A percentile compares a stretch with the other conserved stretches of the same genome.
phyloP scores from a whole-genome alignment of 2,329 filamentous ascomycete genomes.

The Blastomyces percursus region DNA sequence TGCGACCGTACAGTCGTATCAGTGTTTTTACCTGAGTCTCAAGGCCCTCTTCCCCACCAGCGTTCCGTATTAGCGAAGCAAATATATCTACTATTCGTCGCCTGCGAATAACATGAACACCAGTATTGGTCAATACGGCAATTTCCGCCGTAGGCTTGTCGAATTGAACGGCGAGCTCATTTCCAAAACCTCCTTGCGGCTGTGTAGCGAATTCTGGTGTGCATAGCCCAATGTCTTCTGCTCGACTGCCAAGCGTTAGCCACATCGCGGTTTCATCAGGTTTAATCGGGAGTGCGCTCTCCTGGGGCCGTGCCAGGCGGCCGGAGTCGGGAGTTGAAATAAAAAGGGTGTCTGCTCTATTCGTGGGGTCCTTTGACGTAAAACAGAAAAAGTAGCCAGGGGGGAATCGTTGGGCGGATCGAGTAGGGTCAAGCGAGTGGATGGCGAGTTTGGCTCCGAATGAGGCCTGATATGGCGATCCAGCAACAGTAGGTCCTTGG shows the following conservation, averaged over 20 bases:
- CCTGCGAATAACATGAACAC: constrained; percentile 74
- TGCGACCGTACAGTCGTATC: constrained; percentile 72
- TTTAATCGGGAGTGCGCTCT: constrained; percentile 44
- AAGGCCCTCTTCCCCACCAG: constrained; percentile 60
- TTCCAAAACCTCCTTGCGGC: constrained; percentile 72
- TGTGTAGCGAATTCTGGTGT: constrained; percentile 59
- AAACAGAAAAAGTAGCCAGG: constrained; percentile 91
- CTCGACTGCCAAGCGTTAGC: constrained; percentile 61
- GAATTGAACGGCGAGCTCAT: constrained; percentile 93
- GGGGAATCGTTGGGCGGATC: constrained; percentile 48
- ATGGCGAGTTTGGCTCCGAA: constrained; percentile 41
- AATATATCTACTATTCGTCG: constrained; percentile 86
- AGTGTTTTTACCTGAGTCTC: constrained; percentile 76
- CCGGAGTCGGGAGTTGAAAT: constrained; percentile 80
- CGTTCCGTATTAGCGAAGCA: constrained; percentile 63
- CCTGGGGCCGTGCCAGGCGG: constrained; percentile 53
- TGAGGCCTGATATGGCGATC: constrained; percentile 24
- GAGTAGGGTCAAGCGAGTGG: constrained; percentile 32
- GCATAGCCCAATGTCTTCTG: constrained; percentile 68
- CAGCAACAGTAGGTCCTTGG: constrained; percentile 15
- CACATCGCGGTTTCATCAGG: constrained; percentile 74
- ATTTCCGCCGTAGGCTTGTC: constrained; percentile 73
- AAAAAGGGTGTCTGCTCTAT: constrained; percentile 60
- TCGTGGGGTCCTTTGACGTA: constrained; percentile 50
- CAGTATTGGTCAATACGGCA: constrained; percentile 81